Evolutionary conservation across 148 eudicot genomes (phyloP).

Genomic region (Cornus florida): DNA sequence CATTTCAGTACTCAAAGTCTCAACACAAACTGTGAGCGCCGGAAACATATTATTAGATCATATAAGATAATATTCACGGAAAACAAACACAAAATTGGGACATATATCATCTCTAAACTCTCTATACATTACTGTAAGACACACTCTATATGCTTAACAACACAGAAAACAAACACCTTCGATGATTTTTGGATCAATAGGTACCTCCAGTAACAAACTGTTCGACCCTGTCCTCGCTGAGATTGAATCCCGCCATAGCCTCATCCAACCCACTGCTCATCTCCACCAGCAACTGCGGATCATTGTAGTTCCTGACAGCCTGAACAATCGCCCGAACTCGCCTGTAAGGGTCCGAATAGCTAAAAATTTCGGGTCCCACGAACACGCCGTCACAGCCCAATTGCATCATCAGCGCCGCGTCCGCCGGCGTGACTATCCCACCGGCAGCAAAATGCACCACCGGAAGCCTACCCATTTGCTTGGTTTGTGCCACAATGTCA

Average conservation of each 20-base stretch:
- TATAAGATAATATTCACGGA: neutral
- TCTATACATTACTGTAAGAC: neutral
- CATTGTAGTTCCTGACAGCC: conserved; percentile 84
- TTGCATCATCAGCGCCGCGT: conserved; percentile 91
- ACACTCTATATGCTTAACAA: neutral
- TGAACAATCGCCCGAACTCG: conserved; percentile 72
- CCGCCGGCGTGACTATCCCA: conserved; percentile 79
- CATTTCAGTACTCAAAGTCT: neutral
- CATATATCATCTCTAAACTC: neutral
- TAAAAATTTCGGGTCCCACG: conserved; percentile 61
- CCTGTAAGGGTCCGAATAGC: conserved; percentile 54
- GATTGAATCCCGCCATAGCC: conserved; percentile 50
- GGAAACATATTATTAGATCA: neutral
- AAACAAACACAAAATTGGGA: neutral
- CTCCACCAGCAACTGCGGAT: conserved; percentile 62
- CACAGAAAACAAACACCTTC: neutral
- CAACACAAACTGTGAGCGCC: neutral
- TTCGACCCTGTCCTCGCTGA: conserved; percentile 49
- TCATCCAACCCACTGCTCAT: conserved; percentile 58
- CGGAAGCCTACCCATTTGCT: conserved; percentile 91
- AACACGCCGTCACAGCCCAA: conserved; percentile 95
- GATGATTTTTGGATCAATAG: conserved; percentile 11
- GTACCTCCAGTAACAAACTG: conserved; percentile 17
- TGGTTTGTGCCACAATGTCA: conserved; percentile 84
- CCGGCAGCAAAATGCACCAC: conserved; percentile 84